Evolutionary conservation across 768 basidiomycete genomes (phyloP), one percentile per base, ranked within the genome.

Genomic region (Kwoniella sp.): DNA sequence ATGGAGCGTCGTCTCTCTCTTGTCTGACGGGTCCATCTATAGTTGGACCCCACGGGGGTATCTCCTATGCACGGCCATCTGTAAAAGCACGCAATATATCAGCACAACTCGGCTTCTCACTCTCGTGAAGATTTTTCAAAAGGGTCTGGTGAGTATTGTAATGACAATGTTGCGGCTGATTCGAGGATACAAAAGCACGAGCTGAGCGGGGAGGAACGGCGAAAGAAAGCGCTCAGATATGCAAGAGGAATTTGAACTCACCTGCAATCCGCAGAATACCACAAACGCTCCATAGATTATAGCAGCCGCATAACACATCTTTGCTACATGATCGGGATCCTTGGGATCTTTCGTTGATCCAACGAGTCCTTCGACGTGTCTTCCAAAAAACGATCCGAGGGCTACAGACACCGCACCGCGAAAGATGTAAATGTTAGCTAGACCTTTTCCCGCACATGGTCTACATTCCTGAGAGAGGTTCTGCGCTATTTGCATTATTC

Each of bases 231-330:
- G n/a, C n/a, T n/a, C n/a, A n/a, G n/a, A n/a, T n/a, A n/a, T n/a
- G n/a, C n/a, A n/a, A n/a, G n/a, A n/a, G n/a, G n/a, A n/a, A n/a
- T n/a, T n/a, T n/a, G n/a, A n/a, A 74, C 79, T 63, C 65, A 81
- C 81, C 69, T 82, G 81, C 58, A 77, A 71, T 21, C 79, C 80
- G 60, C 80, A 82, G 54, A 81, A 79, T 2, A 63, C 77, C 27
- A 80, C 67, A 54, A 80, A 80, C 4, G 65, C 77, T 25, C 77
- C 80, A 67, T 82, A 82, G 13, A 82, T 71, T 5, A 79, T 58
- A 0, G 82, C 81, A 9, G 81, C 79, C 15, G 67, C 61, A 60
- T 82, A 82, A 69, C 80, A 81, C 15, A 74, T 73, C 50, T 63
- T 70, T 6, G 82, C 81, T n/a, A 81, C 81, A 9, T 73, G 74